Evolutionary conservation across 2,329 filamentous ascomycete genomes (phyloP).

Genomic region (Aspergillus sojae): DNA sequence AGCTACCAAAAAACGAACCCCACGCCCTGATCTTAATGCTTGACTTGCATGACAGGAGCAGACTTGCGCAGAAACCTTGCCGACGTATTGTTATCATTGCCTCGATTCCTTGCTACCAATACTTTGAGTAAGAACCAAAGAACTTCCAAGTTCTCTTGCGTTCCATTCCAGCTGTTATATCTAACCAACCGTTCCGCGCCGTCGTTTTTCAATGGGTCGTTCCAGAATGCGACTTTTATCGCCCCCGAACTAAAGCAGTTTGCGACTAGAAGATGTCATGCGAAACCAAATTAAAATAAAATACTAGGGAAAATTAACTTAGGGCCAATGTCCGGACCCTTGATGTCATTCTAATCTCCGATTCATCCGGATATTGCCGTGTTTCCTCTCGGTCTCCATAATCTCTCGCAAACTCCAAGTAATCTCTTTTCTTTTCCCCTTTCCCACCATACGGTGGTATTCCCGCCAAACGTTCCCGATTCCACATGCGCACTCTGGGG

Average conservation of each 20-base stretch:
- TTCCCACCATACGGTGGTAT: not conserved
- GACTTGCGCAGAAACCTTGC: not conserved
- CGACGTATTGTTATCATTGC: not conserved
- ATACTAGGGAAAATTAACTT: not conserved
- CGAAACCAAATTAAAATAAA: not conserved
- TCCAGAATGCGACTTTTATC: not conserved
- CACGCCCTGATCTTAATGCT: not conserved
- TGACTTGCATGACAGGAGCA: constrained; percentile 4
- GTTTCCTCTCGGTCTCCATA: constrained; percentile 2
- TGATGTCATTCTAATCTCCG: constrained; percentile 31
- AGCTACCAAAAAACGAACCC: not conserved
- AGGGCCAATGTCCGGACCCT: constrained; percentile 10
- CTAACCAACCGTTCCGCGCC: not conserved
- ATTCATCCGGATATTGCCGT: constrained; percentile 14
- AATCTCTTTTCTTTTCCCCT: constrained; percentile 5
- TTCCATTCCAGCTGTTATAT: not conserved
- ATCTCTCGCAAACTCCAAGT: not conserved
- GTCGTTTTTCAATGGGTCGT: not conserved
- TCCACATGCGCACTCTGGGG: constrained; percentile 27
- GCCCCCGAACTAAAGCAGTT: not conserved
- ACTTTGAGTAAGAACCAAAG: not conserved
- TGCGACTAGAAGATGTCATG: not conserved
- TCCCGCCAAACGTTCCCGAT: constrained; percentile 3
- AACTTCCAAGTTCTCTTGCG: not conserved
- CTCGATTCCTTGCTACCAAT: not conserved